These are phyloP conservation scores for Phoenix dactylifera DNA, from an alignment of 176 grass and related monocot species.

Conservation along the genomic window DNA sequence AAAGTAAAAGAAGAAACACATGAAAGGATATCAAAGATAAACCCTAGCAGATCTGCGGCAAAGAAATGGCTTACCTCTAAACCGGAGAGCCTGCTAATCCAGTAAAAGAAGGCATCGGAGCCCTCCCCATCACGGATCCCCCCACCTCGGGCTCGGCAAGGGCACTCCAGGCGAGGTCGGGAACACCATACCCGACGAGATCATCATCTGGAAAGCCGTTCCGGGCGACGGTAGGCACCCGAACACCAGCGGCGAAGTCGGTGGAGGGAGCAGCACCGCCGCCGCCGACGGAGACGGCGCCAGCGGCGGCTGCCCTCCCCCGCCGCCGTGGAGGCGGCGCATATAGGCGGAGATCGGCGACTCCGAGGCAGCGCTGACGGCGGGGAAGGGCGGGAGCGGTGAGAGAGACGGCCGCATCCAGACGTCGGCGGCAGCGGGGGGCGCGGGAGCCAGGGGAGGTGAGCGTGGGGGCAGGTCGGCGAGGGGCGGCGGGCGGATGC, in stretches of 20 bases:
- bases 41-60: no score
- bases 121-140: no score
- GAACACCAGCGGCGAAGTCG: conserved; percentile 60
- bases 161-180: conserved; percentile 69
- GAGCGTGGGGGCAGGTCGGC: conserved; percentile 13
- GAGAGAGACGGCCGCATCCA: conserved; percentile 33
- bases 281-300: not conserved
- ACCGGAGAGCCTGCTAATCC: no score
- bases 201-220: conserved; percentile 49
- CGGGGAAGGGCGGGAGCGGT: conserved; percentile 68
- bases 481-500: conserved; percentile 37
- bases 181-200: conserved; percentile 18
- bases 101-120: no score
- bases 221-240: conserved; percentile 72
- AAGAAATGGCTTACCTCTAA: no score
- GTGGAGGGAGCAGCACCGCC: conserved; percentile 13
- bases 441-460: not conserved
- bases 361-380: conserved; percentile 62
- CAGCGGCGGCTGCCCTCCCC: conserved; percentile 15
- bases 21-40: no score
- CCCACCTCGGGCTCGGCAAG: conserved; percentile 37
- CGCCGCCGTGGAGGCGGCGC: conserved; percentile 50
- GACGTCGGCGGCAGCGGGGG: not conserved
- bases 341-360: conserved; percentile 97
- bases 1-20: no score